Conservation (phyloP, 1,284 basidiomycete species). For the Cystobasidium sp. region DNA sequence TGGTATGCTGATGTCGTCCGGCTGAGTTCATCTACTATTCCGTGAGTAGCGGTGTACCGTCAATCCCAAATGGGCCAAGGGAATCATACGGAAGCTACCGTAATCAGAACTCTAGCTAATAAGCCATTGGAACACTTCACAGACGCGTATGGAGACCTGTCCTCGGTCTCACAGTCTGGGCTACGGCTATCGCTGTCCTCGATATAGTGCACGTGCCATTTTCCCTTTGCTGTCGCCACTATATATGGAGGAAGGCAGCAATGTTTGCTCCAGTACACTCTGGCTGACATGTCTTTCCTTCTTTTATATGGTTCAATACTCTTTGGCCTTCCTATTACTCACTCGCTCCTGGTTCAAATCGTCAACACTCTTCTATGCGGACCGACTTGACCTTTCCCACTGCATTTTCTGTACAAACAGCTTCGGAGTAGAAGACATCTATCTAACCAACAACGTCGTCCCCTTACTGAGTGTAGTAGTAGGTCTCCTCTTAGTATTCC, state of each 20-base stretch:
- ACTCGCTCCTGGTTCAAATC: too few relatives aligned
- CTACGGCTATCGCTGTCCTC: slow-evolving; percentile 47
- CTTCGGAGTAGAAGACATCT: slow-evolving; percentile 37
- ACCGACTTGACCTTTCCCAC: too few relatives aligned
- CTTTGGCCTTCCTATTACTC: too few relatives aligned
- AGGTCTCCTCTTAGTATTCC: slow-evolving; percentile 51
- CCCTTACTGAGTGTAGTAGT: slow-evolving; percentile 54
- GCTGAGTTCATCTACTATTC: slow-evolving; percentile 24
- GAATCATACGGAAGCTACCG: background rate
- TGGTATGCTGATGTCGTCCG: slow-evolving; percentile 44
- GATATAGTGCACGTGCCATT: slow-evolving; percentile 46
- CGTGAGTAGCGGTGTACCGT: slow-evolving; percentile 4
- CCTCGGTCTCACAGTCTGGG: slow-evolving; percentile 50
- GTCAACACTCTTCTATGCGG: too few relatives aligned
- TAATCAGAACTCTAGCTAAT: background rate
- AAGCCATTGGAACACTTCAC: slow-evolving; percentile 12
- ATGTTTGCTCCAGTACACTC: background rate
- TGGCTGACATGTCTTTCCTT: background rate
- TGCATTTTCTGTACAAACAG: background rate
- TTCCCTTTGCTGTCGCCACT: background rate
- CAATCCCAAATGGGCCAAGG: background rate
- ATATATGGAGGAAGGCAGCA: background rate
- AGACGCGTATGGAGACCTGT: slow-evolving; percentile 50
- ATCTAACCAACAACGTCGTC: slow-evolving; percentile 49
- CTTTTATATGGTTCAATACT: background rate